Evolutionary conservation across 441 rosid species (phyloP).

Genomic region (Erysimum cheiri): DNA sequence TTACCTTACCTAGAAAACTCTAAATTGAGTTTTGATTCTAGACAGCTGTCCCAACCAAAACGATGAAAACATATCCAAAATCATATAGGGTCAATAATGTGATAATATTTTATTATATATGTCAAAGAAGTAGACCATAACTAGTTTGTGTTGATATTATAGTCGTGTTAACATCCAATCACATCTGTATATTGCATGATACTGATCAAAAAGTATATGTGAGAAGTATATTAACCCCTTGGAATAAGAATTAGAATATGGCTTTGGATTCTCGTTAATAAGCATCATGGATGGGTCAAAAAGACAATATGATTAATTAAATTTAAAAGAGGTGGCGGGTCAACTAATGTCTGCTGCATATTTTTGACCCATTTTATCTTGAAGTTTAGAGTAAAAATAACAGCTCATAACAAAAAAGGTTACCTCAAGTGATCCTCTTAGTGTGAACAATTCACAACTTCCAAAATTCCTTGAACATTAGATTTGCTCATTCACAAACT

Average conservation of each 20-base stretch:
- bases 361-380: background rate
- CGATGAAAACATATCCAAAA: background rate
- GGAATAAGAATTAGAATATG: no score
- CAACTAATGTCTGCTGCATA: no score
- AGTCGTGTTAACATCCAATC: no score
- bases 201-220: no score
- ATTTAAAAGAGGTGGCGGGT: no score
- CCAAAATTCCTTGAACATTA: conserved; percentile 14
- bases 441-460: background rate
- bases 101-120: background rate
- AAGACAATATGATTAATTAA: no score
- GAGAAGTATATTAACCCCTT: no score
- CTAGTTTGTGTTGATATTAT: no score
- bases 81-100: background rate
- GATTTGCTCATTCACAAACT: conserved; percentile 15
- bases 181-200: no score
- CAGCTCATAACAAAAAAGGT: background rate
- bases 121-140: background rate
- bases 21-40: conserved; percentile 20
- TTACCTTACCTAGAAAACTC: background rate
- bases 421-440: conserved; percentile 1
- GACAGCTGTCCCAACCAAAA: background rate
- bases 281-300: no score
- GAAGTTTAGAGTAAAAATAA: background rate
- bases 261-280: no score